Base-by-base conservation (phyloP, 192 early-diverging fungal genomes). In the Coemansia asiatica region DNA sequence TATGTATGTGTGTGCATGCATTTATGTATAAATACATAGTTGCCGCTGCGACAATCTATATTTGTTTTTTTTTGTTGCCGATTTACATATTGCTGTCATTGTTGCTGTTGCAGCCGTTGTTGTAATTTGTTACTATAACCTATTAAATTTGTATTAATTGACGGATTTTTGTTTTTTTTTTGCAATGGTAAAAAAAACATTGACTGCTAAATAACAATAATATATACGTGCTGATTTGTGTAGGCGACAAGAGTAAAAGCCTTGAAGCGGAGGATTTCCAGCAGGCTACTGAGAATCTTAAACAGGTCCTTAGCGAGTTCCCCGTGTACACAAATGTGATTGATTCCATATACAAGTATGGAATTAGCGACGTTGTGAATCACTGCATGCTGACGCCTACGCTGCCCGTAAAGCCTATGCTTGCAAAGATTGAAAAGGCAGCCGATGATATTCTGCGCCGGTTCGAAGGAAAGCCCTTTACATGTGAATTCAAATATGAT, bases 401-500 rank as follows among this genome's bases (percentile, higher is more conserved):
- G 1, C 92, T 99, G 56, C 98, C 98, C 7, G 83, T 98, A 16
- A 98, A 99, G 61, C 98, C 98, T 10, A 99, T 99, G 98, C 87
- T 99, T 67, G 98, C 98, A 9, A 96, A 98, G 83, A 97, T 97
- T 9, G 98, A 97, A 47, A 98, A 97, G 75, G 87, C 87, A 31
- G 81, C 98, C 5, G 88, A 90, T 0, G 98, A 99, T 60, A 91
- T 98, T 21, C 68, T 99, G 81, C 88, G 98, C 56, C 85, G 96
- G 16, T 97, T 99, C 61, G 95, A 98, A 61, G 91, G 87, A 23
- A 87, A 90, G 63, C 84, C 85, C 3, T 99, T 99, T 68, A 97
- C 94, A 5, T 99, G 98, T 73, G 98, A 99, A 75, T 98, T 88
- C 81, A 99, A 99, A 70, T 99, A 99, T 66, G 98, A 99, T 72